Base-by-base conservation (phyloP, 2,329 filamentous ascomycete species). In the Chaetomium globosum region DNA sequence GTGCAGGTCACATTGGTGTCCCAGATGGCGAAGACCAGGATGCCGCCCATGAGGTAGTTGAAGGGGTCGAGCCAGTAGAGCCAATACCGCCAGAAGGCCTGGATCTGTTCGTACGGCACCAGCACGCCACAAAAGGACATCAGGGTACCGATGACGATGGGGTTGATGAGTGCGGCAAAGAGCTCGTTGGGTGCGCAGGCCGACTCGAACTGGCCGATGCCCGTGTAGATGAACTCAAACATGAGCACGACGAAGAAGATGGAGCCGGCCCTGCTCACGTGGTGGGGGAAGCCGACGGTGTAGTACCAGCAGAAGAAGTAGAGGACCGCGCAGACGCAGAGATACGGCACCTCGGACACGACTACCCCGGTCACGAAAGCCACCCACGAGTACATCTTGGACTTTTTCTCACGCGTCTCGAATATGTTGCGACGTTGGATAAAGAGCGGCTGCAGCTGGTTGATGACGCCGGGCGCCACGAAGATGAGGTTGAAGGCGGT, bases 91-190 rank as follows among this genome's bases (percentile, higher is more conserved):
- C 90, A 93, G 75, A 92, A 92, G 0, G 75, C 70, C 9, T 86
- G 83, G 26, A 93, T 81, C 30, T 82, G 81, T 0, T 71, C 71
- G 68, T 88, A 91, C 0, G 89, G 89, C 0, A 92, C 89, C 5
- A 92, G 80, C 1, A 93, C 88, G 67, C 90, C 90, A 70, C 89
- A 92, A 79, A 93, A 93, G 1, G 83, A 85, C 9, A 91, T 82
- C 2, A 92, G 79, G 49, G 86, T 74, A 72, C 82, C 80, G 63
- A 88, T 76, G 12, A 87, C 60, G 0, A 88, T 72, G 0, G 85
- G 85, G 68, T 87, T 87, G 66, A 82, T 80, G 4, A 88, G 78
- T 0, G 83, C 78, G 0, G 86, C 86, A 53, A 87, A 87, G 12
- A 86, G 81, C 39, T 81, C 84, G 67, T 86, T 87, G 0, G 86